A percentile compares a stretch with the other conserved stretches of the same genome.
Conservation (phyloP, 2,329 filamentous ascomycete species). For the Amauroascus niger region DNA sequence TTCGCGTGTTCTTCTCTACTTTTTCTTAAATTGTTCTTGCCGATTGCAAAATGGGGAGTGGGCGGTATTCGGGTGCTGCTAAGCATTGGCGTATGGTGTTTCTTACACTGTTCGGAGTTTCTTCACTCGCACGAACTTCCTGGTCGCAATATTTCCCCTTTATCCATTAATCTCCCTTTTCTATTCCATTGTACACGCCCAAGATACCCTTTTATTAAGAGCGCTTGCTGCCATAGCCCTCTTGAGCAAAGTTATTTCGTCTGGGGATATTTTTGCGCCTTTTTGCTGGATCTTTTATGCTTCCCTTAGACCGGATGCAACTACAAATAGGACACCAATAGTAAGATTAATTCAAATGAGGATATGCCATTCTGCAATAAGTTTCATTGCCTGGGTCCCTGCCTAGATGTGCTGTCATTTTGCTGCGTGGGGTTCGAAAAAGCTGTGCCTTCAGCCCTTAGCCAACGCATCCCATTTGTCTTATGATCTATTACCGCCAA, state of each 20-base stretch:
- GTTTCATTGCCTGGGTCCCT: neutral
- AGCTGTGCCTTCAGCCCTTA: neutral
- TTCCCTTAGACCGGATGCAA: neutral
- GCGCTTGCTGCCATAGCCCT: neutral
- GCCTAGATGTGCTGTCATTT: neutral
- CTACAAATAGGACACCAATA: neutral
- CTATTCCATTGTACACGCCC: neutral
- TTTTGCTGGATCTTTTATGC: neutral
- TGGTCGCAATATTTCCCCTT: neutral
- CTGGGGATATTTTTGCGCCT: neutral
- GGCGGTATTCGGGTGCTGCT: neutral
- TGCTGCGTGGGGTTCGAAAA: neutral
- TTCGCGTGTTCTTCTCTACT: neutral
- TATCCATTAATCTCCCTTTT: neutral
- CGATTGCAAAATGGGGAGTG: neutral
- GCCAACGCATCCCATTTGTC: neutral
- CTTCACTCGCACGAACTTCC: neutral
- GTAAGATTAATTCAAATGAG: neutral
- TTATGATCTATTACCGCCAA: conserved; percentile 25
- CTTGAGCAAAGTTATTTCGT: neutral
- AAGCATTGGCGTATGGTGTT: conserved; percentile 10
- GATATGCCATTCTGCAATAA: neutral
- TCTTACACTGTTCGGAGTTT: neutral
- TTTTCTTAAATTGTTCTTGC: neutral
- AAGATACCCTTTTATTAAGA: conserved; percentile 5